phyloP scores from a whole-genome alignment of 306 rosid species.

The Hippophae tibetana region DNA sequence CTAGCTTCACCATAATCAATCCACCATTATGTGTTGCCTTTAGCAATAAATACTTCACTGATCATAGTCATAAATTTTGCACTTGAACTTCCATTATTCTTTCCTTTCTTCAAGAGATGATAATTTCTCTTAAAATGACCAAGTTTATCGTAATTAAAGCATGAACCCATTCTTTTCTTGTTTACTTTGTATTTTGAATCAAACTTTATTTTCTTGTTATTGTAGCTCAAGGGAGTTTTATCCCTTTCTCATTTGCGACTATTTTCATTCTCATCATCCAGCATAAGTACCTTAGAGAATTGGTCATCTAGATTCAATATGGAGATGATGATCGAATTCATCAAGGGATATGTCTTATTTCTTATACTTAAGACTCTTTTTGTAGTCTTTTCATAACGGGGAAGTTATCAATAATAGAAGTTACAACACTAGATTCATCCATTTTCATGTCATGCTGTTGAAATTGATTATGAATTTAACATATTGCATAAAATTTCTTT shows the following conservation, averaged over 20 bases:
- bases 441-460: too few species aligned
- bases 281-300: not conserved
- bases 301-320: not conserved
- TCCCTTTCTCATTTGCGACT: not conserved
- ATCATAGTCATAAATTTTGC: too few species aligned
- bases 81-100: too few species aligned
- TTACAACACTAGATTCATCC: not conserved
- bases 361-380: not conserved
- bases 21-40: too few species aligned
- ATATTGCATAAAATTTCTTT: not conserved
- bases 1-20: too few species aligned
- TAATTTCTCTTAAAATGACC: too few species aligned
- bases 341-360: not conserved
- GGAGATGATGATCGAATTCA: not conserved
- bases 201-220: too few species aligned
- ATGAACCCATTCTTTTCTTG: too few species aligned
- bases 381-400: constrained; percentile 5
- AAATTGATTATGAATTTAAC: not conserved
- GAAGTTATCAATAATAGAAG: constrained; percentile 8
- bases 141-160: not conserved
- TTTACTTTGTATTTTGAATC: not conserved
- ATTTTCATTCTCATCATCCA: not conserved
- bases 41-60: too few species aligned
- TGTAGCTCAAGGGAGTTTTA: too few species aligned
- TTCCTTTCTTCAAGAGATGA: too few species aligned